Evolutionary conservation across 345 rosid species (phyloP), one percentile per base, ranked within the genome.

Genomic region (Lepidium didymum): DNA sequence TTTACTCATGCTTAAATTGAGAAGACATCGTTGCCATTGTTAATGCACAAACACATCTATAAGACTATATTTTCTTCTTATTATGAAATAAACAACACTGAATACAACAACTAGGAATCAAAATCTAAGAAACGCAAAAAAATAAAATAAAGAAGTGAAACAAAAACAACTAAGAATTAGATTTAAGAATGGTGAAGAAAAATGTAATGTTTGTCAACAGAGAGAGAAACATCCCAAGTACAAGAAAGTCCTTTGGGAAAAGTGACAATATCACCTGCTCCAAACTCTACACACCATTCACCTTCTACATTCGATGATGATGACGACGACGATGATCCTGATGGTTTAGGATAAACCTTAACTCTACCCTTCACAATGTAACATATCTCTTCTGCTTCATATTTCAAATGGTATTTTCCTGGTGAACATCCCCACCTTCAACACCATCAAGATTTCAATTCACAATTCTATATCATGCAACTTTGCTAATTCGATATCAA

Each of bases 351-450:
- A 62, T 87, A 89, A 10, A 68, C 95, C 78, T 75, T 92, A 66
- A 92, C 98, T 66, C 73, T 86, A 70, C 98, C 98, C 73, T 76
- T 92, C 72, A 92, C 47, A 72, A 92, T 42, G 69, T 87, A 89
- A 41, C 92, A 92, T 13, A 89, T 87, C 85, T 92, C 96, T 70
- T 92, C 91, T 49, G 96, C 96, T 53, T 87, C 98, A 55, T 83
- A 92, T 72, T 79, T 87, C 40, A 92, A 81, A 79, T 86, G 91
- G 68, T 85, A 89, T 36, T 81, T 92, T 58, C 96, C 98, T 6
- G 92, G 95, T 10, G 92, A 83, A 75, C 95, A 92, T 14, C 89
- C 98, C 98, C 96, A 89, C 79, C 98, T 86, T 29, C 31, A 19
- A 29, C 5, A 51, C 53, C 35, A 25, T 15, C 8, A 1, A 16